Conservation (phyloP, 2,329 filamentous ascomycete species). For the Calonectria pseudoreteaudii region DNA sequence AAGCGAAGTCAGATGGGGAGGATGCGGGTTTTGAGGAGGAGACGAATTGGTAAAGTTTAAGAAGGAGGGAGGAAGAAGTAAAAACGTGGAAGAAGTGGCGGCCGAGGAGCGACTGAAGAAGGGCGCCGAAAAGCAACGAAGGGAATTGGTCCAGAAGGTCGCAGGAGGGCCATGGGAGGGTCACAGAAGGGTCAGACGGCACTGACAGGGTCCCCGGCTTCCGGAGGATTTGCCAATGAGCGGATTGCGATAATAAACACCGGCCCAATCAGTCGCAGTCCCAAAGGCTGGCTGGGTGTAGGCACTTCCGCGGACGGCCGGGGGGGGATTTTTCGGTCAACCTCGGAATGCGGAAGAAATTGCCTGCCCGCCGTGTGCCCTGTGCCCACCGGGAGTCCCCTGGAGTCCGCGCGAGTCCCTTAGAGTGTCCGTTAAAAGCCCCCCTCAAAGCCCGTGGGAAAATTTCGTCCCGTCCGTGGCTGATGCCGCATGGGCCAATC, state of each 20-base stretch:
- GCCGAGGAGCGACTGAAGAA: not conserved
- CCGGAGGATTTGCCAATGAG: slow-evolving; percentile 39
- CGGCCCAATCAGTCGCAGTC: not conserved
- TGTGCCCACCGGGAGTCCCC: slow-evolving; percentile 21
- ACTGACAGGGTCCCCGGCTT: not conserved
- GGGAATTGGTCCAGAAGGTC: slow-evolving; percentile 1
- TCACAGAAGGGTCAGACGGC: slow-evolving; percentile 12
- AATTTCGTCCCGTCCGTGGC: slow-evolving; percentile 16
- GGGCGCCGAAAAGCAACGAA: not conserved
- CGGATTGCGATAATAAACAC: slow-evolving; percentile 33
- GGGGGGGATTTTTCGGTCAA: slow-evolving; percentile 37
- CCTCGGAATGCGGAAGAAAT: slow-evolving; percentile 37
- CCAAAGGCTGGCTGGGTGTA: not conserved
- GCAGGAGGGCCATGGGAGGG: slow-evolving; percentile 3
- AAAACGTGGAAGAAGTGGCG: slow-evolving; percentile 12
- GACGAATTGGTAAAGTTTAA: not conserved
- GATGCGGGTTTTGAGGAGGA: not conserved
- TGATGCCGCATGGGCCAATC: slow-evolving; percentile 39
- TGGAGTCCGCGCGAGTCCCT: not conserved
- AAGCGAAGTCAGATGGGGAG: slow-evolving; percentile 6
- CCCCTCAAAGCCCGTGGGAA: not conserved
- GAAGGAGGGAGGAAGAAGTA: slow-evolving; percentile 5
- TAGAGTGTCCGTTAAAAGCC: too few relatives aligned
- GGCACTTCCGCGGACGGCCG: slow-evolving; percentile 7
- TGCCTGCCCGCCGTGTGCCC: not conserved